These are phyloP conservation scores for Melocanna baccifera DNA, from an alignment of 176 grass and related monocot genomes.

Conservation along the genomic window DNA sequence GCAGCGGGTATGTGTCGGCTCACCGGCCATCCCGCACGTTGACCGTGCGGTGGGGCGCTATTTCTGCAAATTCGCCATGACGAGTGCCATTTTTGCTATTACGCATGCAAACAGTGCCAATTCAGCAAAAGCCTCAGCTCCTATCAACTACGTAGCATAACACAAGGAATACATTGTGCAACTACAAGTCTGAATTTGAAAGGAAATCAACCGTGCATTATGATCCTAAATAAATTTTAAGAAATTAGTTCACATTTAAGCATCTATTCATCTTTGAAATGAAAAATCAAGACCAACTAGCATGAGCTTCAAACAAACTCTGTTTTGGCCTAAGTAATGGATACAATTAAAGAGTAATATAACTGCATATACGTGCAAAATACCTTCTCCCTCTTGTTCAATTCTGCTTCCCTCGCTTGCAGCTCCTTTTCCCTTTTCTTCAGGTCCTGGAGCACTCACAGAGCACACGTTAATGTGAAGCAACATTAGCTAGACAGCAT, in stretches of 20 bases:
- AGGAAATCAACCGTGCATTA: neutral
- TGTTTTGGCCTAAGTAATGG: neutral
- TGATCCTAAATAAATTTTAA: neutral
- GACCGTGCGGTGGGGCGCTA: no score
- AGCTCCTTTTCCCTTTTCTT: constrained; percentile 94
- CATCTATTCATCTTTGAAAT: neutral
- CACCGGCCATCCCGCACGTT: no score
- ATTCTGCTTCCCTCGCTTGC: constrained; percentile 83
- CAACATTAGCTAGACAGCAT: neutral
- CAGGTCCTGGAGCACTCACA: constrained; percentile 55
- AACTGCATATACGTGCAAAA: neutral
- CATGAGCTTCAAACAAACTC: neutral
- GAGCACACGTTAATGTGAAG: neutral
- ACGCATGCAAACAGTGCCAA: no score
- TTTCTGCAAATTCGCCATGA: no score
- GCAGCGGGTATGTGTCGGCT: no score
- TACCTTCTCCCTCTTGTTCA: constrained; percentile 94
- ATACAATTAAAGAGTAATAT: neutral
- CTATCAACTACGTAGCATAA: neutral
- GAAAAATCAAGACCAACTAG: neutral
- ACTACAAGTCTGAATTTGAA: neutral
- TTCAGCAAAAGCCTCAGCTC: no score
- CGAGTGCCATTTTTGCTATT: no score
- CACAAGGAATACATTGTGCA: neutral
- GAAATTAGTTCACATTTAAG: constrained; percentile 4